phyloP scores from a whole-genome alignment of 2,329 filamentous ascomycete species.

The Dothistroma pini region DNA sequence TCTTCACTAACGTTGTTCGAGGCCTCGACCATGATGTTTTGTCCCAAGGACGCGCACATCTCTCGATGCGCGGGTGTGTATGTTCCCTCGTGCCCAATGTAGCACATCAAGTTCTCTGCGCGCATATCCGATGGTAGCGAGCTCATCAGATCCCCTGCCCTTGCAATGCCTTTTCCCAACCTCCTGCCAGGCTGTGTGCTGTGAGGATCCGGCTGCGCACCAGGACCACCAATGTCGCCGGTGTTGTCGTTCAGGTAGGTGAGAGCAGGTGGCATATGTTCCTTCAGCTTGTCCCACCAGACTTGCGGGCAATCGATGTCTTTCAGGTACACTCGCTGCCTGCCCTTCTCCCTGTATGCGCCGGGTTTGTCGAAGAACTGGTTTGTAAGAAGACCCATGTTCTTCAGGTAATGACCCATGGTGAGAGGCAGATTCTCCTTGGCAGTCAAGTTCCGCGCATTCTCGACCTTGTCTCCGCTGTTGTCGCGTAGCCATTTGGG shows the following conservation, averaged over 20 bases:
- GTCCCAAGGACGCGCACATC: conserved; percentile 94
- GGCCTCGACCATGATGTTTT: conserved; percentile 97
- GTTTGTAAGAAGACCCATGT: conserved; percentile 77
- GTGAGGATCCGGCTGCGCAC: conserved; percentile 48
- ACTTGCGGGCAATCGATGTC: conserved; percentile 91
- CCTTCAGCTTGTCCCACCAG: conserved; percentile 77
- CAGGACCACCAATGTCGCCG: conserved; percentile 53
- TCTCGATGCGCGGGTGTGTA: conserved; percentile 94
- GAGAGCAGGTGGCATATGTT: conserved; percentile 72
- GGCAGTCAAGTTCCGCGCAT: conserved; percentile 73
- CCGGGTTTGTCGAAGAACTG: conserved; percentile 66
- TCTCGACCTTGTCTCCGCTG: conserved; percentile 77
- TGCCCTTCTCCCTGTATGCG: conserved; percentile 72
- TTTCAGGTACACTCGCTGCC: conserved; percentile 90
- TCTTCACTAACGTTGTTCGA: conserved; percentile 62
- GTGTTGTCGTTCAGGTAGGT: conserved; percentile 88
- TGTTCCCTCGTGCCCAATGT: conserved; percentile 94
- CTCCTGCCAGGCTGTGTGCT: conserved; percentile 41
- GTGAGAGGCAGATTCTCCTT: conserved; percentile 77
- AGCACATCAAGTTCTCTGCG: conserved; percentile 96
- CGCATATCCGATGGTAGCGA: conserved; percentile 82
- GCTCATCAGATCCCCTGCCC: conserved; percentile 91
- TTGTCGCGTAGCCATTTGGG: conserved; percentile 74
- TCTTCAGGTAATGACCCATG: conserved; percentile 83
- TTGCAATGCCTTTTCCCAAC: conserved; percentile 58